Evolutionary conservation across 805 yeast species (phyloP), one percentile per base, ranked within the genome.

Genomic region (Pichia eremophila): DNA sequence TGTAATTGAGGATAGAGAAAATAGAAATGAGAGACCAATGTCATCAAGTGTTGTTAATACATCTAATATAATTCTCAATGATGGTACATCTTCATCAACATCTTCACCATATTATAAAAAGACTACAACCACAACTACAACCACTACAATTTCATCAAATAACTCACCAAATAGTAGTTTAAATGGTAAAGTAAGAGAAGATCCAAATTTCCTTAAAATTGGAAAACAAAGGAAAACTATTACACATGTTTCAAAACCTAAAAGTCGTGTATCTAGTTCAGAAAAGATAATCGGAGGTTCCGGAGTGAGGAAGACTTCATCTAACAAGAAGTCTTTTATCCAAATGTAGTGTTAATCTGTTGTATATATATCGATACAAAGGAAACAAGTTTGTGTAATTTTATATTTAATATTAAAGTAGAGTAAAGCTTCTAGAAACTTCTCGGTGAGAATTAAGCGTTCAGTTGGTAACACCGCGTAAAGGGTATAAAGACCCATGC

Each of bases 41-140:
- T 5, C 39, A 8, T 17, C 19, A 8, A 36, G 39, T 36, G 9
- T 8, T 4, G 22, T 18, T 12, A 48, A 53, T 31, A 46, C 17
- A 43, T 47, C 43, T 15, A 15, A 15, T 15, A 34, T 34, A 15
- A 34, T 14, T 8, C n/a, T 34, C 8, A 29, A 62, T 61, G 42
- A 66, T 67, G 54, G 70, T 66, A 54, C 70, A 65, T 35, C 65
- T 57, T 22, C 25, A 22, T 22, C 25, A 22, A 22, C 25, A 22
- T 22, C 25, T 22, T 22, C 25, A 22, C 58, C 73, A 54, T 52
- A 57, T 19, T 61, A 69, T 51, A 71, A 72, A 15, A 73, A 69
- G 14, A 73, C 77, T 3, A 72, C 78, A 4, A 74, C 76, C 8
- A 74, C 79, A 9, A 66, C 76, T 8, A 73, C 77, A 1, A 73